phyloP scores from a whole-genome alignment of 2,329 filamentous ascomycete species.

The Sporothrix sp. region DNA sequence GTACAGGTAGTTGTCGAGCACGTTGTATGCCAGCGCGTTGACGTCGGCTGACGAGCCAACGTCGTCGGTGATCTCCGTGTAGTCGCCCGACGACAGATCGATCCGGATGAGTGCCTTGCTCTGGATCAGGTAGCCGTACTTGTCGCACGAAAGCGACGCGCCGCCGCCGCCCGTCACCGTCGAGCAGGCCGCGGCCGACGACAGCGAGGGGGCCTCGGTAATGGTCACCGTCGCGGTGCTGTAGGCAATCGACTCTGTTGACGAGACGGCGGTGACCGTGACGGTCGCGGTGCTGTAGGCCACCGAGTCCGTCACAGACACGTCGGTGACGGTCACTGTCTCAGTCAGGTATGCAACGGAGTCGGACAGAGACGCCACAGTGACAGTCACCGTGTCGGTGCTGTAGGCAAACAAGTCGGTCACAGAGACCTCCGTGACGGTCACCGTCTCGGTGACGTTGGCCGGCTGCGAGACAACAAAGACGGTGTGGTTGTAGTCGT shows the following conservation, averaged over 20 bases:
- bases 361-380: neutral
- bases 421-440: neutral
- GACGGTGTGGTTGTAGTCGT: neutral
- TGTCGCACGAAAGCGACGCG: constrained; percentile 13
- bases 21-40: constrained; percentile 17
- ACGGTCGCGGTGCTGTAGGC: no score
- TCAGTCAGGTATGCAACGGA: neutral
- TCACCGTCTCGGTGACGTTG: neutral
- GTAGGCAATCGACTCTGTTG: no score
- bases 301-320: neutral
- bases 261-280: no score
- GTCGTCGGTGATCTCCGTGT: neutral
- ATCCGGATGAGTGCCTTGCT: constrained; percentile 12
- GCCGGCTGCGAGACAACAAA: neutral
- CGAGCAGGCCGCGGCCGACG: no score
- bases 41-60: constrained; percentile 10
- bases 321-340: neutral
- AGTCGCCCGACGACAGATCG: constrained; percentile 12
- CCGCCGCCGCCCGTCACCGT: neutral
- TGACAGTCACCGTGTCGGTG: neutral
- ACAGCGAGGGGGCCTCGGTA: no score
- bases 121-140: constrained; percentile 17
- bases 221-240: no score
- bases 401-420: neutral
- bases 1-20: constrained; percentile 18